Conservation (phyloP, 179 eudicot species). For the Monotropa hypopitys region DNA sequence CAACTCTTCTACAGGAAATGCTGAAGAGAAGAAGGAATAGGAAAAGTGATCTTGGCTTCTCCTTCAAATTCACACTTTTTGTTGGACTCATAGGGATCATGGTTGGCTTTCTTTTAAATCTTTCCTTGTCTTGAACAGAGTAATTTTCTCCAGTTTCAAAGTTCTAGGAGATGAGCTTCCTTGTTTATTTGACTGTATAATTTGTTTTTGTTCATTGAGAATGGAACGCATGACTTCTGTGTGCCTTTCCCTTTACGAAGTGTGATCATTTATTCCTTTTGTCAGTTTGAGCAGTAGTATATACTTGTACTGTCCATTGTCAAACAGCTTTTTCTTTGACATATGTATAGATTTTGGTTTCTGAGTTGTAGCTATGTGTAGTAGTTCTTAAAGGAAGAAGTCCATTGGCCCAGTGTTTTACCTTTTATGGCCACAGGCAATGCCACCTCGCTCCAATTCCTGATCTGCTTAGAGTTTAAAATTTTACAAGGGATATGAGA, state of each 20-base stretch:
- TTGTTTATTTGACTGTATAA: slow-evolving; percentile 13
- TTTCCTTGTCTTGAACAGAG: slow-evolving; percentile 28
- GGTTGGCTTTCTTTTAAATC: slow-evolving; percentile 57
- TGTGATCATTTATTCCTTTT: slow-evolving; percentile 5
- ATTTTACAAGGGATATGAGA: too few relatives aligned
- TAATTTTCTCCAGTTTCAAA: slow-evolving; percentile 12
- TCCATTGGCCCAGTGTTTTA: too few relatives aligned
- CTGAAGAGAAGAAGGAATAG: slow-evolving; percentile 43
- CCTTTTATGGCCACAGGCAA: too few relatives aligned
- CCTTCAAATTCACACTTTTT: slow-evolving; percentile 46
- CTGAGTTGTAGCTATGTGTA: neutral
- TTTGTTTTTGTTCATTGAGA: slow-evolving; percentile 7
- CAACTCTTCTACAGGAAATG: slow-evolving; percentile 33
- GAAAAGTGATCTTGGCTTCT: slow-evolving; percentile 44
- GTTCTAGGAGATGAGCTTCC: slow-evolving; percentile 5
- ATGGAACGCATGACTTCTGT: slow-evolving; percentile 13
- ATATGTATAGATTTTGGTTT: neutral
- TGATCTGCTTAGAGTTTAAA: too few relatives aligned
- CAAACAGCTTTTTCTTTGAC: neutral
- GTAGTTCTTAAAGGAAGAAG: too few relatives aligned
- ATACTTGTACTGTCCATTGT: neutral
- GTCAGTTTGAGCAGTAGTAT: slow-evolving; percentile 8
- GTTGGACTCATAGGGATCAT: slow-evolving; percentile 58
- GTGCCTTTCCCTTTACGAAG: slow-evolving; percentile 25
- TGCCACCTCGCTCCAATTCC: too few relatives aligned